Conservation (phyloP, 2,329 filamentous ascomycete species). For the Aphanoascus verrucosus region DNA sequence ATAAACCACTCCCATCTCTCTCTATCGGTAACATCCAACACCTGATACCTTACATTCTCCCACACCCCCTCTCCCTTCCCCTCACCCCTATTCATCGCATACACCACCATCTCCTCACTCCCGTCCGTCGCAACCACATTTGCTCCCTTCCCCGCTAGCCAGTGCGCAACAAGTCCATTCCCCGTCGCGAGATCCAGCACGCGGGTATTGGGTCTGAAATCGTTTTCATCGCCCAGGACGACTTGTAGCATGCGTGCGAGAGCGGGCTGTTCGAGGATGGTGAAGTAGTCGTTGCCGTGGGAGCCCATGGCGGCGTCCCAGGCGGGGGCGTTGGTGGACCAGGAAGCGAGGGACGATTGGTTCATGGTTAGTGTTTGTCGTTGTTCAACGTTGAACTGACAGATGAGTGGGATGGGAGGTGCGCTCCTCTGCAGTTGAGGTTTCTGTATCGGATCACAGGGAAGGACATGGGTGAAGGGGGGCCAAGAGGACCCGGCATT, state of each 20-base stretch:
- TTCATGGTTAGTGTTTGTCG: neutral
- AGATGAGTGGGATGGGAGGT: no score
- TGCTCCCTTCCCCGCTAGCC: constrained; percentile 31
- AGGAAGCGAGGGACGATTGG: constrained; percentile 17
- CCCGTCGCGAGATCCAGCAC: constrained; percentile 43
- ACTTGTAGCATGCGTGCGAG: constrained; percentile 30
- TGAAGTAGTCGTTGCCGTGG: constrained; percentile 39
- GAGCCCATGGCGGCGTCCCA: constrained; percentile 37
- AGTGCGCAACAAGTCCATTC: constrained; percentile 41
- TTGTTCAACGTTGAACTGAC: neutral
- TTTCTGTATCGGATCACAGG: no score
- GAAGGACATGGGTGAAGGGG: neutral
- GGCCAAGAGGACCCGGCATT: neutral
- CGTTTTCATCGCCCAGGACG: constrained; percentile 17
- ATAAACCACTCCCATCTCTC: constrained; percentile 26
- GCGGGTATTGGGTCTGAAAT: constrained; percentile 1
- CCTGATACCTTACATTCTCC: constrained; percentile 24
- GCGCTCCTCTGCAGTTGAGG: no score
- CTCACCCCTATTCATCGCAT: constrained; percentile 23
- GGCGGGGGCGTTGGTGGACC: constrained; percentile 35
- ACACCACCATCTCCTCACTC: constrained; percentile 33
- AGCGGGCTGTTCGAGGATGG: constrained; percentile 33
- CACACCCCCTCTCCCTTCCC: no score
- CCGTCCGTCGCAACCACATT: constrained; percentile 39
- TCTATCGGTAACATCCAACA: constrained; percentile 33